Conservation (phyloP, 2,329 filamentous ascomycete species). For the Venturia oleaginea region DNA sequence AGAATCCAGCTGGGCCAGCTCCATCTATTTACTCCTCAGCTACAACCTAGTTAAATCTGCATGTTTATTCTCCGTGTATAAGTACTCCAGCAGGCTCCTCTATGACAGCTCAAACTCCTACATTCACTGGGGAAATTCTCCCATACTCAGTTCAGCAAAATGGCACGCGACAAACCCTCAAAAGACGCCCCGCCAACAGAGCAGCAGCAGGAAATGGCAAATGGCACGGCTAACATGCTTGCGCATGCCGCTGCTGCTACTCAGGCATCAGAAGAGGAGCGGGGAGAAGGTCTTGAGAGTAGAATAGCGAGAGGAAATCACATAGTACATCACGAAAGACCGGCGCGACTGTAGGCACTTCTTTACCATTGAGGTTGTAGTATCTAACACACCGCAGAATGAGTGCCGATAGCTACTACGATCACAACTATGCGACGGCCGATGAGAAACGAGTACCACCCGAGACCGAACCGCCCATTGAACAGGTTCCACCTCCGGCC, state of each 20-base stretch:
- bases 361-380: too few species aligned
- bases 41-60: background rate
- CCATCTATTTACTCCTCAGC: constrained; percentile 3
- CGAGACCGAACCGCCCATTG: background rate
- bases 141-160: background rate
- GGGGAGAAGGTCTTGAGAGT: background rate
- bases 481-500: constrained; percentile 10
- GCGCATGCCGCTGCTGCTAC: constrained; percentile 7
- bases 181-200: background rate
- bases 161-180: background rate
- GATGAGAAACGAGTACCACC: background rate
- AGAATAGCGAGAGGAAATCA: background rate
- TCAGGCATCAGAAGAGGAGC: background rate
- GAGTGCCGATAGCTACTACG: constrained; percentile 13
- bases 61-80: background rate
- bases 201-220: constrained; percentile 2
- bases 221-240: background rate
- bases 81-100: background rate
- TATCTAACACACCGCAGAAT: constrained; percentile 7
- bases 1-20: background rate
- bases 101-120: background rate
- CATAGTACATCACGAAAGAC: background rate
- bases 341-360: background rate
- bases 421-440: background rate
- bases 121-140: background rate